A percentile compares a stretch with the other conserved stretches of the same genome.
These are phyloP conservation scores for Ogataea methylovora DNA, from an alignment of 805 yeast genomes.

Conservation along the genomic window DNA sequence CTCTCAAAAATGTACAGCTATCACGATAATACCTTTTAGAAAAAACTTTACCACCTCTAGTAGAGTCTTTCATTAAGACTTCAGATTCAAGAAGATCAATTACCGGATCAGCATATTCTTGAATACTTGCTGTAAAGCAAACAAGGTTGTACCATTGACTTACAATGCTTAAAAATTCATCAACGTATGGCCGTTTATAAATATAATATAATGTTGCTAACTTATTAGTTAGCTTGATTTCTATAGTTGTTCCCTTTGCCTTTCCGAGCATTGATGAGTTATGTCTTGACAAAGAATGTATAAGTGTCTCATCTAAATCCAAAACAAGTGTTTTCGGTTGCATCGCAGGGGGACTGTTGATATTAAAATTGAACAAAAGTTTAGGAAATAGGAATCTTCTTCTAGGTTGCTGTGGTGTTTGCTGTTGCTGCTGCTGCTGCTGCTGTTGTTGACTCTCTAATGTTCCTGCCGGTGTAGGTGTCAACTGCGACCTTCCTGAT, in stretches of 20 bases:
- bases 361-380: constrained; percentile 24
- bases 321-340: constrained; percentile 62
- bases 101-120: constrained; percentile 95
- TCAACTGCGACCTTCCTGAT: background rate
- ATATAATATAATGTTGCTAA: constrained; percentile 82
- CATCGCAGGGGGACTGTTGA: constrained; percentile 23
- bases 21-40: constrained; percentile 63
- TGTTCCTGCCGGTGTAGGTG: background rate
- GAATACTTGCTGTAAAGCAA: constrained; percentile 90
- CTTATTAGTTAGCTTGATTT: constrained; percentile 60
- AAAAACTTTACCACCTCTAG: constrained; percentile 32
- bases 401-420: constrained; percentile 9
- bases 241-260: constrained; percentile 63
- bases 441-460: background rate
- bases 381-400: constrained; percentile 26
- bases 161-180: constrained; percentile 70
- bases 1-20: constrained; percentile 69
- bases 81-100: constrained; percentile 84
- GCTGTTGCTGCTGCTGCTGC: background rate
- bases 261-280: constrained; percentile 35
- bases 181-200: constrained; percentile 88
- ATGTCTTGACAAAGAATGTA: constrained; percentile 78
- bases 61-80: constrained; percentile 16
- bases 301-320: constrained; percentile 90
- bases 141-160: constrained; percentile 83